These are phyloP conservation scores for Paraglomus occultum DNA, from an alignment of 192 early-diverging fungal genomes.

Conservation along the genomic window DNA sequence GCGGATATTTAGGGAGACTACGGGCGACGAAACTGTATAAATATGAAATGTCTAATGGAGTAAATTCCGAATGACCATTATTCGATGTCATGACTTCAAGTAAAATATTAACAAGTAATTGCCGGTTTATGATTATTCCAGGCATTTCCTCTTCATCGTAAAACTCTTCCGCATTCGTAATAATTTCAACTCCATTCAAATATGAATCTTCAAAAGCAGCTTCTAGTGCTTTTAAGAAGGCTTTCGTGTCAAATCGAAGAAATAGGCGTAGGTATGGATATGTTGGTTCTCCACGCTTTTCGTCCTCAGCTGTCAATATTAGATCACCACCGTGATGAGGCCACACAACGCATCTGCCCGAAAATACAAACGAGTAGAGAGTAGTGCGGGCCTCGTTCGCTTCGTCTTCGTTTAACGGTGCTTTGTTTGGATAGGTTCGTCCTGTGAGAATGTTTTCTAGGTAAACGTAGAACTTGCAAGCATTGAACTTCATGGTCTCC, in stretches of 20 bases:
- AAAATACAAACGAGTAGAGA: constrained; percentile 60
- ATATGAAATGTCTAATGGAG: constrained; percentile 39
- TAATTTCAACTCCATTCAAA: constrained; percentile 50
- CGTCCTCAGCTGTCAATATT: constrained; percentile 52
- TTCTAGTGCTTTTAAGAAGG: constrained; percentile 51
- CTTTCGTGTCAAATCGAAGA: constrained; percentile 50
- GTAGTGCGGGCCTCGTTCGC: constrained; percentile 52
- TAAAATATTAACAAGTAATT: constrained; percentile 59
- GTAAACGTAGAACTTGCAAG: constrained; percentile 54
- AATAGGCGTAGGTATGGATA: constrained; percentile 59
- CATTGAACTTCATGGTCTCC: constrained; percentile 37
- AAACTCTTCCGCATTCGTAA: constrained; percentile 35
- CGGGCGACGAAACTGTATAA: constrained; percentile 57
- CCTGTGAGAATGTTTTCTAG: constrained; percentile 51
- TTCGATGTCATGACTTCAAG: constrained; percentile 53
- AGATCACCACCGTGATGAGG: constrained; percentile 52
- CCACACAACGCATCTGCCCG: constrained; percentile 61
- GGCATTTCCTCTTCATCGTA: constrained; percentile 48
- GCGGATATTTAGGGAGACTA: constrained; percentile 54
- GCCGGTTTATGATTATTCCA: constrained; percentile 53
- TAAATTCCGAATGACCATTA: constrained; percentile 38
- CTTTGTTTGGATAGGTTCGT: constrained; percentile 48
- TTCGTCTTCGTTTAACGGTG: constrained; percentile 34
- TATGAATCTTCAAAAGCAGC: constrained; percentile 60
- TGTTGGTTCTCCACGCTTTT: constrained; percentile 51